Conservation (phyloP, 2,329 filamentous ascomycete genomes). For the Helotiales sp. region DNA sequence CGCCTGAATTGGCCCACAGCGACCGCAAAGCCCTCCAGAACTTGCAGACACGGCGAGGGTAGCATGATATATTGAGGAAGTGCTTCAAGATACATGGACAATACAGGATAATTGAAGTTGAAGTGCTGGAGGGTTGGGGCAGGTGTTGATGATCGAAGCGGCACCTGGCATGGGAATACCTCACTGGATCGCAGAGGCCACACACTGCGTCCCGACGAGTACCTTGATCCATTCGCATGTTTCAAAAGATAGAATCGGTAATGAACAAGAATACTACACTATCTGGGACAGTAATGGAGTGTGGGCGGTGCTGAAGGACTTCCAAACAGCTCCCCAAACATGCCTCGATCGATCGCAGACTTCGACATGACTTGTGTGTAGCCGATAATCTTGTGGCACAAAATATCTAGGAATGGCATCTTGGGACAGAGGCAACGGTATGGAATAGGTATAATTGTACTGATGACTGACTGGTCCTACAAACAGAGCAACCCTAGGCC, state of each 20-base stretch:
- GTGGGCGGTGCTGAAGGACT: neutral
- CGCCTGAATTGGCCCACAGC: neutral
- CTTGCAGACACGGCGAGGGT: neutral
- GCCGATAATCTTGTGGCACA: neutral
- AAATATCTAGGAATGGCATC: neutral
- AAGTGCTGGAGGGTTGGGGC: too few relatives aligned
- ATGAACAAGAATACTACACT: neutral
- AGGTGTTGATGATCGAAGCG: too few relatives aligned
- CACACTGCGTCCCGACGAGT: too few relatives aligned
- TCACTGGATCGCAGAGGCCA: too few relatives aligned
- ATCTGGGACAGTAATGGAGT: neutral
- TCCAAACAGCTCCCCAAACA: neutral
- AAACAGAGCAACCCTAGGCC: too few relatives aligned
- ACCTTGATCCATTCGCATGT: too few relatives aligned
- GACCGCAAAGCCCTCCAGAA: neutral
- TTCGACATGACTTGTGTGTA: neutral
- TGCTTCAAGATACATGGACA: neutral
- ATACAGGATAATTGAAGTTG: too few relatives aligned
- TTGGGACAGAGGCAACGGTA: neutral
- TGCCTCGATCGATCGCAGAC: neutral
- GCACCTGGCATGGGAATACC: too few relatives aligned
- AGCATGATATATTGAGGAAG: neutral
- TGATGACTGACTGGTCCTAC: too few relatives aligned
- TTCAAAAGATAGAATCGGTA: too few relatives aligned
- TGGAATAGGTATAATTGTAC: too few relatives aligned